These are phyloP conservation scores for Fonsecaea multimorphosa DNA, from an alignment of 2,329 filamentous ascomycete genomes.

Conservation along the genomic window DNA sequence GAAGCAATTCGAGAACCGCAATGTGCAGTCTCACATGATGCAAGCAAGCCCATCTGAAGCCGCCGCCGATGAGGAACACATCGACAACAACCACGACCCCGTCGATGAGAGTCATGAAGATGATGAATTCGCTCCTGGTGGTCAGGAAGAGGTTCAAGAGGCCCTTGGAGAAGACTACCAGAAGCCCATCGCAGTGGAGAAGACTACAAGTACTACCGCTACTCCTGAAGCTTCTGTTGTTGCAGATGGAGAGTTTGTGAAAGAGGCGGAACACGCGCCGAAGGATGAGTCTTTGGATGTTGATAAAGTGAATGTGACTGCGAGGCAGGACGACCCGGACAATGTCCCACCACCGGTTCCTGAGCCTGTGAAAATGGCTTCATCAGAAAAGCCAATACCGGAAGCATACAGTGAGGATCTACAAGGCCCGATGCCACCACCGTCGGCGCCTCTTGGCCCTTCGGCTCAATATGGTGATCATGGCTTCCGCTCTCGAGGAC, in stretches of 20 bases:
- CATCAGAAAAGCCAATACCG: conserved; percentile 35
- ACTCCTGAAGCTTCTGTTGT: conserved; percentile 14
- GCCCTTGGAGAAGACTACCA: conserved; percentile 39
- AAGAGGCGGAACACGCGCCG: conserved; percentile 27
- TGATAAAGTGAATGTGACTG: conserved; percentile 14
- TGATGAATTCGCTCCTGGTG: conserved; percentile 45
- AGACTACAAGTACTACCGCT: conserved; percentile 18
- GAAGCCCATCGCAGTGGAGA: conserved; percentile 23
- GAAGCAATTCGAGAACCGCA: conserved; percentile 30
- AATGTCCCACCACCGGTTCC: conserved; percentile 5
- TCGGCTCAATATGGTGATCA: conserved; percentile 40
- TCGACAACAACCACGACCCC: conserved; percentile 24
- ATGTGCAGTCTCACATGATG: conserved; percentile 17
- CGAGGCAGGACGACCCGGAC: conserved; percentile 6
- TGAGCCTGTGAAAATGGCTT: neutral
- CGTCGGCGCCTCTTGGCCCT: conserved; percentile 43
- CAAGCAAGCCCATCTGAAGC: conserved; percentile 23
- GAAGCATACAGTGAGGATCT: conserved; percentile 40
- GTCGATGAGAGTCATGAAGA: conserved; percentile 40
- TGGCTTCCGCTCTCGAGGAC: conserved; percentile 42
- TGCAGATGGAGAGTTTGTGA: conserved; percentile 13
- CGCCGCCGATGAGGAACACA: conserved; percentile 27
- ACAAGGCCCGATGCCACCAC: conserved; percentile 40
- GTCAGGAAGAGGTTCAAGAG: conserved; percentile 45
- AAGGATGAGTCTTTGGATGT: conserved; percentile 13